Evolutionary conservation across 2,329 filamentous ascomycete genomes (phyloP), one percentile per base, ranked within the genome.

Genomic region (Amauroascus verrucosus): DNA sequence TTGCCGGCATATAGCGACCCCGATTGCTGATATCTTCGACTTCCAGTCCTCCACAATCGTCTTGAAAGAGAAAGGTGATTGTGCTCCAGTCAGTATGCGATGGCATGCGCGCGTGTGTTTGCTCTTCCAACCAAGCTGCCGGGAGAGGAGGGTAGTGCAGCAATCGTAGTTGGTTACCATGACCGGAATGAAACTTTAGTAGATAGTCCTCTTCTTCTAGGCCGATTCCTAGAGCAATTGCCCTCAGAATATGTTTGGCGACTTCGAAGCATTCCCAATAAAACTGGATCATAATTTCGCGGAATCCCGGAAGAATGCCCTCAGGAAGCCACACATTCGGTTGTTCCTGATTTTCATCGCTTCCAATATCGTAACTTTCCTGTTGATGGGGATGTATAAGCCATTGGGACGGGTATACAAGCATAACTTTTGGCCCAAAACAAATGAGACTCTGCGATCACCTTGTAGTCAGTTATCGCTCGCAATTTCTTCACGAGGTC

Each of bases 141-240:
- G 72, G 67, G 3, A 78, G 67, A 1, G 73, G 67, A 0, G 77
- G 76, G 56, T 81, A 84, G 62, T 84, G 80, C 14, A 83, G 67
- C 24, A 85, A 64, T 1, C 82, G 74, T 8, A 84, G 68, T 56
- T 83, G 80, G 57, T 81, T 80, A 58, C 81, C 76, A 63, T 83
- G 80, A 43, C 76, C 72, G 18, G 64, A 63, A 2, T 73, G 58
- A n/a, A 78, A 64, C 11, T 45, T 22, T 16, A 51, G 18, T 9
- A 51, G 40, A 56, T 72, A 68, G 14, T 67, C 65, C 48, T 74
- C 70, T 48, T 75, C 69, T 9, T 51, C 38, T 1, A 80, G 64
- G 2, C 68, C 71, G 37, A 81, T 60, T 1, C 76, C 76, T 3
- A 73, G 52, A 3, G 76, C 74, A 3, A 80, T 64, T 24, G 69